Base-by-base conservation (phyloP, 371 early-diverging fungal species). In the Apophysomyces trapeziformis region DNA sequence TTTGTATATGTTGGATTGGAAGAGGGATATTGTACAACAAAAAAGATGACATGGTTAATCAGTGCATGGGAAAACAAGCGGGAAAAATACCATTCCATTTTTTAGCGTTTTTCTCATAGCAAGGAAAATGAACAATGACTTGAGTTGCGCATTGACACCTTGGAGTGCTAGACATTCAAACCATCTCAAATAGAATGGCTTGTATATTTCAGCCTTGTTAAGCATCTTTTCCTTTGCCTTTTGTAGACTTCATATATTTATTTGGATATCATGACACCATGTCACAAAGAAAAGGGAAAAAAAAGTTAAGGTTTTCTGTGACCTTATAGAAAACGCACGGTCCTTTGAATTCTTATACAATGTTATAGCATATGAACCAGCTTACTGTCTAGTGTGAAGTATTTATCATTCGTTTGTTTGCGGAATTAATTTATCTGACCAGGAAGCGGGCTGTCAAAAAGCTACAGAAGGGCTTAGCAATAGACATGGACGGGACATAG, bases 221-320 rank as follows among this genome's bases (percentile, higher is more conserved):
- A 13, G 41, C 41, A 8, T 16, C 7, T 47, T 47, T n/a, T 47
- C 18, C 16, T 47, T 16, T 16, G 11, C 11, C 13, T 47, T 18
- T 21, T 21, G n/a, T 21, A 8, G 21, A 18, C 32, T n/a, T 50
- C 2, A 7, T 21, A 50, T 26, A 21, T 21, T 5, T 50, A 21
- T n/a, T 9, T 47, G 47, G 16, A 26, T 50, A 50, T 21, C 54
- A 50, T 50, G 54, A 50, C 54, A 26, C 54, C 54, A 50, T 50
- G 5, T 21, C 54, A 50, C 54, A 50, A 50, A 50, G 21, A 8
- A 21, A 50, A 26, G 0, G 21, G 32, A 21, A 50, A 21, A 21
- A 18, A 50, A 50, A 21, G 54, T 8, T 41, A 11, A 41, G 2
- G 41, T 8, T 41, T 50, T 50, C 21, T 50, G 7, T 16, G 16